phyloP scores from a whole-genome alignment of 495 filamentous ascomycete species.

The Cryomyces antarcticus region DNA sequence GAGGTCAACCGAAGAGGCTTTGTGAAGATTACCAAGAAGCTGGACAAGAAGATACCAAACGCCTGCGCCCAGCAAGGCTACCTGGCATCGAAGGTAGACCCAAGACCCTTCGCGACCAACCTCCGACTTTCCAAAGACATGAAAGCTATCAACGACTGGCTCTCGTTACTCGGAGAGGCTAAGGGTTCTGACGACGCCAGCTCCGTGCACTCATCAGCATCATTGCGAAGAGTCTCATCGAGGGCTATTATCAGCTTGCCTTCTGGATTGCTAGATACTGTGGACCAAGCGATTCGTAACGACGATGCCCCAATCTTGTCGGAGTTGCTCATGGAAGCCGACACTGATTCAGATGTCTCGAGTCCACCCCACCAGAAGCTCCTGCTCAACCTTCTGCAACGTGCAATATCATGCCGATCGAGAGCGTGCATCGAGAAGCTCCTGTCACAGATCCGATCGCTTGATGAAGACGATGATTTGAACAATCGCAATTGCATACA shows the following conservation, averaged over 20 bases:
- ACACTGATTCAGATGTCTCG: slow-evolving; percentile 27
- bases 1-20: slow-evolving; percentile 92
- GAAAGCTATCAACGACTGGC: slow-evolving; percentile 73
- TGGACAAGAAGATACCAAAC: slow-evolving; percentile 71
- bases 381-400: slow-evolving; percentile 61
- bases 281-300: slow-evolving; percentile 58
- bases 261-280: slow-evolving; percentile 37
- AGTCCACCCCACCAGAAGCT: slow-evolving; percentile 33
- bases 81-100: slow-evolving; percentile 70
- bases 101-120: slow-evolving; percentile 67
- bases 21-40: slow-evolving; percentile 93
- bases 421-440: slow-evolving; percentile 47
- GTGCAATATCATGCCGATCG: slow-evolving; percentile 54
- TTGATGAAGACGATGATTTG: slow-evolving; percentile 79
- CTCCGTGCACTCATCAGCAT: slow-evolving; percentile 49
- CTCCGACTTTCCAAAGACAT: slow-evolving; percentile 40
- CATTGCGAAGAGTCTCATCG: slow-evolving; percentile 47
- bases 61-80: slow-evolving; percentile 60
- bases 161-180: slow-evolving; percentile 56
- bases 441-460: slow-evolving; percentile 38
- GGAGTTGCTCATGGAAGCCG: slow-evolving; percentile 35
- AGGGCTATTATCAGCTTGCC: slow-evolving; percentile 53
- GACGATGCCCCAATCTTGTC: slow-evolving; percentile 47
- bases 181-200: slow-evolving; percentile 48
- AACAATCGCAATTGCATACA: slow-evolving; percentile 89